Evolutionary conservation across 2,329 filamentous ascomycete species (phyloP).

Genomic region (Colletotrichum karsti): DNA sequence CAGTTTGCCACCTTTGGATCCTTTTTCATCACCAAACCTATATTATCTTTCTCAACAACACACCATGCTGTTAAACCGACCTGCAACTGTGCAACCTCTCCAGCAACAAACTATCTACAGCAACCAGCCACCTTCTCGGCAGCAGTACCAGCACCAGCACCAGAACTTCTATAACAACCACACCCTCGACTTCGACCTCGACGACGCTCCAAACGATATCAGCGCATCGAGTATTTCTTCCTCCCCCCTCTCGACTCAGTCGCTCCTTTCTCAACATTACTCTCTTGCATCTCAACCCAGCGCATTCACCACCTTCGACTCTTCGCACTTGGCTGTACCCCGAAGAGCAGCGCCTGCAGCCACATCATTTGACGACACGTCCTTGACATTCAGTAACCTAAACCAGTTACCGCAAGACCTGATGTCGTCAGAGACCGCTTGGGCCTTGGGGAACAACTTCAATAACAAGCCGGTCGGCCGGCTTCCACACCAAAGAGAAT

Average conservation of each 20-base stretch:
- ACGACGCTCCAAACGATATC: neutral
- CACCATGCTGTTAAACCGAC: constrained; percentile 28
- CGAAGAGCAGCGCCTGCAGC: neutral
- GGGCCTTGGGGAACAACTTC: constrained; percentile 46
- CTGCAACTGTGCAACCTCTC: constrained; percentile 8
- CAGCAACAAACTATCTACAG: constrained; percentile 11
- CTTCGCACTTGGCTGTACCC: neutral
- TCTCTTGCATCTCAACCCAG: constrained; percentile 34
- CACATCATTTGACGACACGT: constrained; percentile 9
- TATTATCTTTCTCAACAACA: neutral
- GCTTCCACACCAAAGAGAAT: constrained; percentile 64
- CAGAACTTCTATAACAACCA: constrained; percentile 4
- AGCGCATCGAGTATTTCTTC: constrained; percentile 13
- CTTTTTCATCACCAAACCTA: neutral
- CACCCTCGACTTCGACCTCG: constrained; percentile 16
- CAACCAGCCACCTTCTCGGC: neutral
- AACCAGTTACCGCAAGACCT: constrained; percentile 32
- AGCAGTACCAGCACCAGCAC: neutral
- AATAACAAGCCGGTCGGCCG: constrained; percentile 47
- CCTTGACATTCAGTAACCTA: neutral
- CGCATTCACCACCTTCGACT: neutral
- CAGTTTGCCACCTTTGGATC: constrained; percentile 13
- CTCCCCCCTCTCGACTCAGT: constrained; percentile 24
- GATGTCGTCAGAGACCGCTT: constrained; percentile 52
- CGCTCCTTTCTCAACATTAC: constrained; percentile 32